Percentiles rank a stretch among this genome's conserved stretches.
Evolutionary conservation across 1,139 yeast species (phyloP).

Genomic region (Diutina neorugosa): DNA sequence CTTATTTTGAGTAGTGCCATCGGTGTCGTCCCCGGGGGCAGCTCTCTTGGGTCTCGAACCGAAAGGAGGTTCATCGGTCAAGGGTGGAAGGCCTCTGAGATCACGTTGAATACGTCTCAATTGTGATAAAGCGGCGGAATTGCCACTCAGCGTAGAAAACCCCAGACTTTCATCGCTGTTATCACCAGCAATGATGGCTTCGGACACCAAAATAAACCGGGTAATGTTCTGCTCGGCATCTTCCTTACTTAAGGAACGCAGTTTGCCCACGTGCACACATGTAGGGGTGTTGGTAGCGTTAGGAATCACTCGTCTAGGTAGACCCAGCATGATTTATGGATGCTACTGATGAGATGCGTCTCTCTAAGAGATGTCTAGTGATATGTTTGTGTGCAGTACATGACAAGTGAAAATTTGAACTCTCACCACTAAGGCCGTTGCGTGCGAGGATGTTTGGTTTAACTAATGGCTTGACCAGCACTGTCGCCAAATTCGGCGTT

Average conservation of each 20-base stretch:
- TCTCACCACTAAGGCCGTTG: background rate
- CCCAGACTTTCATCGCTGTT: background rate
- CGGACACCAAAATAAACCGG: background rate
- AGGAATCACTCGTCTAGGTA: background rate
- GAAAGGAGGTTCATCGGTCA: background rate
- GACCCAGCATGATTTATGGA: background rate
- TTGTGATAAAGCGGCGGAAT: background rate
- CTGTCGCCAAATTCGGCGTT: background rate
- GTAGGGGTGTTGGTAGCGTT: background rate
- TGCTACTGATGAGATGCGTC: background rate
- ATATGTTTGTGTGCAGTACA: background rate
- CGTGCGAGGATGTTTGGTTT: slow-evolving; percentile 1
- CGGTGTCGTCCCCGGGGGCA: background rate
- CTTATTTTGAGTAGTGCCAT: background rate
- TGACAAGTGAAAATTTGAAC: background rate
- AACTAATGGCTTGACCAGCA: background rate
- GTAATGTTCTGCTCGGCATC: background rate
- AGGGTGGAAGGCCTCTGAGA: background rate
- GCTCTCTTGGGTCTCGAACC: background rate
- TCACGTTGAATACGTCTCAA: slow-evolving; percentile 1
- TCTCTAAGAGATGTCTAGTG: background rate
- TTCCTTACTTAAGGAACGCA: background rate
- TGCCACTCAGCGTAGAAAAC: background rate
- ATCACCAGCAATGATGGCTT: background rate
- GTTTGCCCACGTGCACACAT: background rate